These are phyloP conservation scores for Theobroma cacao DNA, from an alignment of 345 rosid genomes.

Conservation along the genomic window DNA sequence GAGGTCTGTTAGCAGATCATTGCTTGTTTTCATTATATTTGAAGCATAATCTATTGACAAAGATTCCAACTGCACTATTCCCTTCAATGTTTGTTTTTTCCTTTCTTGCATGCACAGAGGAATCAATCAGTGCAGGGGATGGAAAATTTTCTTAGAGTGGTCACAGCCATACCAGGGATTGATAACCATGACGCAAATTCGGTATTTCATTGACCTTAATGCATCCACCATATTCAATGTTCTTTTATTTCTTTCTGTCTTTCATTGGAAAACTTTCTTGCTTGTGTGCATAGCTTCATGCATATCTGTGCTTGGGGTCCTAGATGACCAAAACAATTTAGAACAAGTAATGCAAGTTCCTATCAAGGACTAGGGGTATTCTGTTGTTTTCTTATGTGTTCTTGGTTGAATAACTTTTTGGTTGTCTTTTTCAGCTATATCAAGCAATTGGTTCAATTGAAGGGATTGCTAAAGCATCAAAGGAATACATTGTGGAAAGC, in stretches of 20 bases:
- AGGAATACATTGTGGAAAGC: conserved; percentile 63
- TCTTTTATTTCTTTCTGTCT: not conserved
- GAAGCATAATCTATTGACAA: not conserved
- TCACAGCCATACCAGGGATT: conserved; percentile 82
- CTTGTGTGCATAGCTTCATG: not conserved
- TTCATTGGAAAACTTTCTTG: not conserved
- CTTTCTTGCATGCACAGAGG: conserved; percentile 48
- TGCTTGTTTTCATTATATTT: not conserved
- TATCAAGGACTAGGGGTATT: not conserved
- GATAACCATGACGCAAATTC: conserved; percentile 78
- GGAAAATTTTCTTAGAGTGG: conserved; percentile 54
- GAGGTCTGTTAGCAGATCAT: conserved; percentile 57
- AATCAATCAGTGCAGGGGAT: conserved; percentile 54
- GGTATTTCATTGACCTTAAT: conserved; percentile 35
- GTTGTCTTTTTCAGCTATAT: conserved; percentile 52
- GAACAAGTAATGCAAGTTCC: not conserved
- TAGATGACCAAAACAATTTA: not conserved
- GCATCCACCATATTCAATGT: not conserved
- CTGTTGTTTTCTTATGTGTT: not conserved
- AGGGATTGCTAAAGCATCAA: conserved; percentile 78
- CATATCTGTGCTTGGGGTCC: not conserved
- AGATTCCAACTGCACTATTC: not conserved
- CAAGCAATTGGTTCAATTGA: conserved; percentile 90
- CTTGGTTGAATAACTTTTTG: not conserved
- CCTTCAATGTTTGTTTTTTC: conserved; percentile 1